These are phyloP conservation scores for Rubus parviflorus DNA, from an alignment of 306 rosid species.

Conservation along the genomic window DNA sequence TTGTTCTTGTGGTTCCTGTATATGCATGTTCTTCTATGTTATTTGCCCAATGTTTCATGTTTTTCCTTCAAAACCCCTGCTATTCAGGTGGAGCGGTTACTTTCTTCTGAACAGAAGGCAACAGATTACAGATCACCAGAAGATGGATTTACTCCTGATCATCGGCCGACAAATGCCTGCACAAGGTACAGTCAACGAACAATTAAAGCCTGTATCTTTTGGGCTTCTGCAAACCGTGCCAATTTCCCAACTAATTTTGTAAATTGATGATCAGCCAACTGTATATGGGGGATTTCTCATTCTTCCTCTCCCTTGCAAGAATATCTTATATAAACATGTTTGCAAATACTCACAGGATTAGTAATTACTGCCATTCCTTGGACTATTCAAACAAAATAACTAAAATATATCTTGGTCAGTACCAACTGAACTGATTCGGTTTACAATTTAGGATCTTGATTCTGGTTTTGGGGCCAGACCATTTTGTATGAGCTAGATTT, in stretches of 20 bases:
- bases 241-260: not conserved
- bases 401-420: not conserved
- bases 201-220: not conserved
- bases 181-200: slow-evolving; percentile 55
- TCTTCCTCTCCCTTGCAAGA: not conserved
- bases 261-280: not conserved
- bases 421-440: not conserved
- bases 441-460: not conserved
- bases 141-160: slow-evolving; percentile 94
- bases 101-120: slow-evolving; percentile 95
- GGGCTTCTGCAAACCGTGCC: not conserved
- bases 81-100: slow-evolving; percentile 88
- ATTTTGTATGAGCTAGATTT: not conserved
- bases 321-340: not conserved
- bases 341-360: not conserved
- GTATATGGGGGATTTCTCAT: not conserved
- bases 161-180: slow-evolving; percentile 94
- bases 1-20: not conserved
- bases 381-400: not conserved
- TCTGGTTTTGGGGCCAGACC: too few species aligned
- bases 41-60: not conserved
- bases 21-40: not conserved
- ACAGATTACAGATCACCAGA: slow-evolving; percentile 89
- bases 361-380: not conserved
- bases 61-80: slow-evolving; percentile 24